Conservation (phyloP, 176 grass and related monocot genomes). For the Rhynchospora pubera region DNA sequence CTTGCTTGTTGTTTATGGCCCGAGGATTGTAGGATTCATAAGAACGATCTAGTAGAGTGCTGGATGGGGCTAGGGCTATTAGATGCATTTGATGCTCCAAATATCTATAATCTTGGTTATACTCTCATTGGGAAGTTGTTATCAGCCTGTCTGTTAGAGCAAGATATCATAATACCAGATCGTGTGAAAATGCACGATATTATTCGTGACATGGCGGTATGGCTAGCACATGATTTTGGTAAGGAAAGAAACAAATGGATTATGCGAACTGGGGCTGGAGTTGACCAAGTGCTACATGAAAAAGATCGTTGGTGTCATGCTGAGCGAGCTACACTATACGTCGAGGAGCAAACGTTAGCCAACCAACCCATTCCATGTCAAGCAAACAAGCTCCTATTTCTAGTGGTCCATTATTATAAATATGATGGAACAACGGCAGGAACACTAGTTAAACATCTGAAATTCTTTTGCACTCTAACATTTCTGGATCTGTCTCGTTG, state of each 20-base stretch:
- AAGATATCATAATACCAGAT: too few species aligned
- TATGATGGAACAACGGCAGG: background rate
- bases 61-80: slow-evolving; percentile 30
- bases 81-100: background rate
- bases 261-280: background rate
- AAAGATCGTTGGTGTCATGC: background rate
- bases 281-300: background rate
- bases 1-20: slow-evolving; percentile 22
- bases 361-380: background rate
- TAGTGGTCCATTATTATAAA: background rate
- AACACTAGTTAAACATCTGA: background rate
- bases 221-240: background rate
- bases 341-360: too few species aligned
- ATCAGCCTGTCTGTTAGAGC: background rate
- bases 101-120: background rate
- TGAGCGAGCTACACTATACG: background rate
- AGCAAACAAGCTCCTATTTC: background rate
- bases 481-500: background rate
- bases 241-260: slow-evolving; percentile 10
- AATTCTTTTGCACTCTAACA: background rate
- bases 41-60: too few species aligned
- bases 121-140: background rate
- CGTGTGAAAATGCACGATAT: slow-evolving; percentile 26
- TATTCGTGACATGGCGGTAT: slow-evolving; percentile 22
- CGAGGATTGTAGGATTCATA: too few species aligned